These are phyloP conservation scores for Xerocomellus dryophilus DNA, from an alignment of 768 basidiomycete genomes.

Conservation along the genomic window DNA sequence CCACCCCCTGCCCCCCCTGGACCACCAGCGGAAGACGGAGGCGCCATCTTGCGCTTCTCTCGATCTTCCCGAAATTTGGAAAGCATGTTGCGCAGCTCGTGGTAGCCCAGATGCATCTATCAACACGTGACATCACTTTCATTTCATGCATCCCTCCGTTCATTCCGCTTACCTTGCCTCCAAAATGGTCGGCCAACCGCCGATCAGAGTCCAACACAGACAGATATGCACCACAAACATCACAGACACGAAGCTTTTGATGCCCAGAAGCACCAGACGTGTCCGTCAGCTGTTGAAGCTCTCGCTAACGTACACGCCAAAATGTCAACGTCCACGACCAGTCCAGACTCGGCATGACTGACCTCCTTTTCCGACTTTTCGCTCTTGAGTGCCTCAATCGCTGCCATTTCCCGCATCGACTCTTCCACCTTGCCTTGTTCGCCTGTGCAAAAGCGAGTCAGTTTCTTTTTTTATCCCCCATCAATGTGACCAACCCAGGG, in stretches of 20 bases:
- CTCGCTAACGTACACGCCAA: slow-evolving; percentile 52
- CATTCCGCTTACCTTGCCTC: slow-evolving; percentile 79
- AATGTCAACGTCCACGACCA: slow-evolving; percentile 5
- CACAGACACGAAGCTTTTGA: slow-evolving; percentile 99
- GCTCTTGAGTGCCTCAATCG: slow-evolving; percentile 94
- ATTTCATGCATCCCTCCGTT: slow-evolving; percentile 16
- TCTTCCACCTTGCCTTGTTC: slow-evolving; percentile 99
- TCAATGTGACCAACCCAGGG: slow-evolving; percentile 57
- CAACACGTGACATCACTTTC: slow-evolving; percentile 31
- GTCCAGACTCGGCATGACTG: slow-evolving; percentile 10
- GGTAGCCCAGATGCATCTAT: slow-evolving; percentile 99
- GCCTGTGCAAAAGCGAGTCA: slow-evolving; percentile 45
- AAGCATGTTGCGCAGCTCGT: slow-evolving; percentile 94
- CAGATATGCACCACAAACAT: slow-evolving; percentile 99
- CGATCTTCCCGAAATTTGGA: slow-evolving; percentile 87
- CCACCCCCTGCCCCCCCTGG: slow-evolving; percentile 37
- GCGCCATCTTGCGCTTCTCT: slow-evolving; percentile 69
- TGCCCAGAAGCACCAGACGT: slow-evolving; percentile 99
- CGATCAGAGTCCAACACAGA: slow-evolving; percentile 97
- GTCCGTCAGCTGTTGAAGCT: slow-evolving; percentile 93
- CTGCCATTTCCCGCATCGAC: slow-evolving; percentile 95
- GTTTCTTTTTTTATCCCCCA: not conserved
- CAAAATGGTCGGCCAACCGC: slow-evolving; percentile 98
- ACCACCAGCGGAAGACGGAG: slow-evolving; percentile 40
- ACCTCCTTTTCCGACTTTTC: slow-evolving; percentile 97